Percentiles rank a stretch among this genome's conserved stretches.
Evolutionary conservation across 2,329 filamentous ascomycete genomes (phyloP).

Genomic region (Leptographium wingfieldii): DNA sequence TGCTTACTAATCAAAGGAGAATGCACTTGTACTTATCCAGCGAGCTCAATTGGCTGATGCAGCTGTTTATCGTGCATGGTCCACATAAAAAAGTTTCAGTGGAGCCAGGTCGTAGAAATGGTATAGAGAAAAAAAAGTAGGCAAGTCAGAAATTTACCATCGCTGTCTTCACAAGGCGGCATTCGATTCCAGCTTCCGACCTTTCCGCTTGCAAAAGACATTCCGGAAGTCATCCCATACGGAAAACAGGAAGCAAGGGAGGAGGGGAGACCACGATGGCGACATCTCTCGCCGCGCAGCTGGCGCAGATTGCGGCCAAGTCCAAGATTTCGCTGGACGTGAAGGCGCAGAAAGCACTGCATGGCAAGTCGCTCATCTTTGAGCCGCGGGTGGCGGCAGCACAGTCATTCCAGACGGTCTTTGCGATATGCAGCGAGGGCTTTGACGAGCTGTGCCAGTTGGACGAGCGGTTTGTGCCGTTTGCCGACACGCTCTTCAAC

Average conservation of each 20-base stretch:
- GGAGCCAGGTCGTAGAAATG: slow-evolving; percentile 1
- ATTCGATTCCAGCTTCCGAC: not conserved
- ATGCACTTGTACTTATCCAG: not conserved
- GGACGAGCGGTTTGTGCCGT: slow-evolving; percentile 65
- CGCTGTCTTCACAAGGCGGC: not conserved
- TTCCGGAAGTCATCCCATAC: not conserved
- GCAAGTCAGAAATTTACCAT: not conserved
- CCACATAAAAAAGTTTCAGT: slow-evolving; percentile 1
- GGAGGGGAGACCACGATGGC: slow-evolving; percentile 11
- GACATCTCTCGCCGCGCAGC: slow-evolving; percentile 76
- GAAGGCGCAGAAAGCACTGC: slow-evolving; percentile 81
- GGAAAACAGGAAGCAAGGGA: not conserved
- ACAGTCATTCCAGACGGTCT: slow-evolving; percentile 85
- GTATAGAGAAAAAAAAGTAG: slow-evolving; percentile 3
- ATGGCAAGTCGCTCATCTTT: slow-evolving; percentile 92
- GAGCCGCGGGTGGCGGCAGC: slow-evolving; percentile 71
- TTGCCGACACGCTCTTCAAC: slow-evolving; percentile 73
- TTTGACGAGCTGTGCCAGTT: slow-evolving; percentile 85
- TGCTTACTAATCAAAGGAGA: not conserved
- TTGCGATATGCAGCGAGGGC: slow-evolving; percentile 73
- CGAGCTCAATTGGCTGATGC: not conserved
- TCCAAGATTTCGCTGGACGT: slow-evolving; percentile 85
- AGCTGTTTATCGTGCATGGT: not conserved
- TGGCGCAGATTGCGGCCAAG: slow-evolving; percentile 81
- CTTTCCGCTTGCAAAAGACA: not conserved